These are phyloP conservation scores for Ciborinia camelliae DNA, from an alignment of 2,329 filamentous ascomycete species.

Conservation along the genomic window DNA sequence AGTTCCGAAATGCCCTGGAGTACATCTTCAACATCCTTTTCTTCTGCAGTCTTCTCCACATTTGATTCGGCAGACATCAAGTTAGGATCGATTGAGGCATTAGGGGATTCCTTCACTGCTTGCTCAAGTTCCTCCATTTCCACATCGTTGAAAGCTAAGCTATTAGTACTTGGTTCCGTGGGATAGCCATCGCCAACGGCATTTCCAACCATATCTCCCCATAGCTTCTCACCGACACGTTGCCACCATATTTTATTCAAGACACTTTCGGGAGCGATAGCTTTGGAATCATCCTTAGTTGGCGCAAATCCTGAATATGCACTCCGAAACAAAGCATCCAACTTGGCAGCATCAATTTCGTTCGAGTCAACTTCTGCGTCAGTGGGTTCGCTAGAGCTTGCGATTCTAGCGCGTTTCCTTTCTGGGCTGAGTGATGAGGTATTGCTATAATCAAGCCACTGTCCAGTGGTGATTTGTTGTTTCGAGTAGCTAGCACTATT, in stretches of 20 bases:
- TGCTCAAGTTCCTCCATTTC: slow-evolving; percentile 43
- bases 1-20: slow-evolving; percentile 72
- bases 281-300: slow-evolving; percentile 67
- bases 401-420: slow-evolving; percentile 65
- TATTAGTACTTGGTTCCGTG: slow-evolving; percentile 8
- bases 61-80: slow-evolving; percentile 41
- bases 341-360: slow-evolving; percentile 60
- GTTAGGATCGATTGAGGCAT: slow-evolving; percentile 54
- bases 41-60: slow-evolving; percentile 50
- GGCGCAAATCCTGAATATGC: slow-evolving; percentile 81
- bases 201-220: slow-evolving; percentile 57
- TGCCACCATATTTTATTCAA: slow-evolving; percentile 76
- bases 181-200: slow-evolving; percentile 20
- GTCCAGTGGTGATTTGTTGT: slow-evolving; percentile 61
- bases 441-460: slow-evolving; percentile 69
- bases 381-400: slow-evolving; percentile 63
- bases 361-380: slow-evolving; percentile 45
- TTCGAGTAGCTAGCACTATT: slow-evolving; percentile 60
- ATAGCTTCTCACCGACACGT: slow-evolving; percentile 61
- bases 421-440: slow-evolving; percentile 53
- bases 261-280: slow-evolving; percentile 64
- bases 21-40: slow-evolving; percentile 65
- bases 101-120: slow-evolving; percentile 57
- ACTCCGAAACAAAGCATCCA: slow-evolving; percentile 71
- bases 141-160: slow-evolving; percentile 24